phyloP scores from a whole-genome alignment of 1,284 basidiomycete species.

The Taiwanofungus camphoratus region DNA sequence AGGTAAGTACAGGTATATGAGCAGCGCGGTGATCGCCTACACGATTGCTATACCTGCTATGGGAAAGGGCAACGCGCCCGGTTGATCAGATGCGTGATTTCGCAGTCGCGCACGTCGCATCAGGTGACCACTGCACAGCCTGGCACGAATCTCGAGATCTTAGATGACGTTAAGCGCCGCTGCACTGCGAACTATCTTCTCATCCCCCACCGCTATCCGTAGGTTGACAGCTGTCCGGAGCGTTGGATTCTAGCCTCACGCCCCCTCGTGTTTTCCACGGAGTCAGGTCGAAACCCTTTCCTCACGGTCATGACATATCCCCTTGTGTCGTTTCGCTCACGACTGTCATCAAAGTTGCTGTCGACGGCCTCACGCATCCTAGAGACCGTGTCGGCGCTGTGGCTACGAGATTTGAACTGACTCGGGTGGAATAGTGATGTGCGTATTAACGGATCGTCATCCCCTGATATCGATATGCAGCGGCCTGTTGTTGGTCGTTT shows the following conservation, averaged over 20 bases:
- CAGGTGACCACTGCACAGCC: conserved; percentile 2
- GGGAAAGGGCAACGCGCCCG: too few species aligned
- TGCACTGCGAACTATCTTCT: too few species aligned
- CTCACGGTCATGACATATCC: conserved; percentile 10
- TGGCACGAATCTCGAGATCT: too few species aligned
- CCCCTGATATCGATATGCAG: conserved; percentile 4
- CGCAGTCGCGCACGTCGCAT: not conserved
- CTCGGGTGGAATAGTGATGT: conserved; percentile 1
- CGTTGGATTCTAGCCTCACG: too few species aligned
- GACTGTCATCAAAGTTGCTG: conserved; percentile 15
- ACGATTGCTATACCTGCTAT: too few species aligned
- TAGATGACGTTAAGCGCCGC: not conserved
- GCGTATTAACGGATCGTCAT: conserved; percentile 8
- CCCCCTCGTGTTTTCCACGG: too few species aligned
- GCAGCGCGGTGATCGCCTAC: too few species aligned
- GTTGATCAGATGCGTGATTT: too few species aligned
- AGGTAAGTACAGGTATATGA: too few species aligned
- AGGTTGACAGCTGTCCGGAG: too few species aligned
- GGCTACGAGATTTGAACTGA: conserved; percentile 1
- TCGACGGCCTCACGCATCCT: conserved; percentile 5
- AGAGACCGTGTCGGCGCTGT: conserved; percentile 6
- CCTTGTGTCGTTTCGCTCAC: conserved; percentile 16
- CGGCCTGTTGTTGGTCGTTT: conserved; percentile 2
- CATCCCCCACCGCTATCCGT: too few species aligned
- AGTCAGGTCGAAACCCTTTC: too few species aligned